Percentiles rank a stretch among this genome's conserved stretches.
Evolutionary conservation across 495 filamentous ascomycete species (phyloP).

Genomic region (Penicillium goetzii): DNA sequence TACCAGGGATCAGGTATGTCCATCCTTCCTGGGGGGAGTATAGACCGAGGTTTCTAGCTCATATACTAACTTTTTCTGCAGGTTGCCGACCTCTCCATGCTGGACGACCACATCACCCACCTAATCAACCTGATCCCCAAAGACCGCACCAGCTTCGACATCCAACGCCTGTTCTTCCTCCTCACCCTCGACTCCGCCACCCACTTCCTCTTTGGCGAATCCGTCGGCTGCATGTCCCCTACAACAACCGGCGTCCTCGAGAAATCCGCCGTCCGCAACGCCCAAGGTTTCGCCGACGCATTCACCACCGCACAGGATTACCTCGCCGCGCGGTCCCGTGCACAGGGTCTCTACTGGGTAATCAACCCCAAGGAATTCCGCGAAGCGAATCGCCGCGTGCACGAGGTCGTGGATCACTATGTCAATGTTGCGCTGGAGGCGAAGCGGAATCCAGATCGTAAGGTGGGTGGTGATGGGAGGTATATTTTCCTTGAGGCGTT

Average conservation of each 20-base stretch:
- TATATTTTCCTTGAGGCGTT: constrained; percentile 71
- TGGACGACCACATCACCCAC: constrained; percentile 60
- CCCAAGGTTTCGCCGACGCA: constrained; percentile 49
- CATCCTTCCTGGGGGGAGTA: not conserved
- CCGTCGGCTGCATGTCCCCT: constrained; percentile 45
- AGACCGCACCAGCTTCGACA: constrained; percentile 58
- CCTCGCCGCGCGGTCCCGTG: constrained; percentile 33
- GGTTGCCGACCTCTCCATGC: constrained; percentile 51
- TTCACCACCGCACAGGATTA: constrained; percentile 51
- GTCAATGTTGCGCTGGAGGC: constrained; percentile 48
- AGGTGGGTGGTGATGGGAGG: constrained; percentile 34
- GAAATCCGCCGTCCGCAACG: constrained; percentile 38
- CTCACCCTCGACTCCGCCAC: constrained; percentile 70
- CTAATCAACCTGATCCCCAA: constrained; percentile 53
- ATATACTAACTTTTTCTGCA: constrained; percentile 5
- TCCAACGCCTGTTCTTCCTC: constrained; percentile 62
- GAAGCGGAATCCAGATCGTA: constrained; percentile 34
- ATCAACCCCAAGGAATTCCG: constrained; percentile 43
- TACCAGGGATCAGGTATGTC: constrained; percentile 48
- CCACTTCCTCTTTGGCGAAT: constrained; percentile 68
- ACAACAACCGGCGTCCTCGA: constrained; percentile 32
- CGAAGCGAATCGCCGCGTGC: constrained; percentile 41
- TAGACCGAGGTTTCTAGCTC: no score
- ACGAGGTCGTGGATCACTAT: constrained; percentile 55
- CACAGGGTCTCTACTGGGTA: constrained; percentile 45